A percentile compares a stretch with the other conserved stretches of the same genome.
phyloP scores from a whole-genome alignment of 768 basidiomycete species.

The Mycena floridula region DNA sequence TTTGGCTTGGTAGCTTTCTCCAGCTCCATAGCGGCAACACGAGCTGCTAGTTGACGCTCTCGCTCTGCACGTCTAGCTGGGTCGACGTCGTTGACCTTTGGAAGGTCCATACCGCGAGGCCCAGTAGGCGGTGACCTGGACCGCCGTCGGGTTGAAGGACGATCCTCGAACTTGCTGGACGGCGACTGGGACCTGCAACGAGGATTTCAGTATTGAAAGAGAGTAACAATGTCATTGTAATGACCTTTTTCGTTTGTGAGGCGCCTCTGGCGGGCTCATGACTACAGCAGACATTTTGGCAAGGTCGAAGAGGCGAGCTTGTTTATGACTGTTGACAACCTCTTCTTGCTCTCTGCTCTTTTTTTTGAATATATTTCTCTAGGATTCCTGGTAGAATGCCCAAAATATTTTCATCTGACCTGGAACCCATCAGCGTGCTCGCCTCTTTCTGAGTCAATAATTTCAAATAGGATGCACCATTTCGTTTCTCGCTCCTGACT shows the following conservation, averaged over 20 bases:
- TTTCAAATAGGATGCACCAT: no score
- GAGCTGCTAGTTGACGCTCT: conserved; percentile 72
- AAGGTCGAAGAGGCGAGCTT: no score
- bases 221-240: not conserved
- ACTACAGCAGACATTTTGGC: no score
- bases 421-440: no score
- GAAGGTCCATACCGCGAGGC: conserved; percentile 19
- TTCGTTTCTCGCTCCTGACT: no score
- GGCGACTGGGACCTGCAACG: conserved; percentile 42
- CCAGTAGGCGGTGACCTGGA: conserved; percentile 33
- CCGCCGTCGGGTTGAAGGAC: conserved; percentile 38
- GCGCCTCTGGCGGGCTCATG: no score
- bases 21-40: conserved; percentile 63
- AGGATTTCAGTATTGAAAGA: conserved; percentile 1
- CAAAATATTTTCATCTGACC: no score
- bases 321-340: no score
- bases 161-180: conserved; percentile 33
- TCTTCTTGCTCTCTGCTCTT: no score
- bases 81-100: conserved; percentile 62
- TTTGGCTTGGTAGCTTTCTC: conserved; percentile 51
- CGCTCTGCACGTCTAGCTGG: conserved; percentile 71
- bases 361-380: no score
- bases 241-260: conserved; percentile 48
- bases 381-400: no score
- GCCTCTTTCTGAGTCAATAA: no score